These are phyloP conservation scores for Puccinia coronata DNA, from an alignment of 1,284 basidiomycete species.

Conservation along the genomic window DNA sequence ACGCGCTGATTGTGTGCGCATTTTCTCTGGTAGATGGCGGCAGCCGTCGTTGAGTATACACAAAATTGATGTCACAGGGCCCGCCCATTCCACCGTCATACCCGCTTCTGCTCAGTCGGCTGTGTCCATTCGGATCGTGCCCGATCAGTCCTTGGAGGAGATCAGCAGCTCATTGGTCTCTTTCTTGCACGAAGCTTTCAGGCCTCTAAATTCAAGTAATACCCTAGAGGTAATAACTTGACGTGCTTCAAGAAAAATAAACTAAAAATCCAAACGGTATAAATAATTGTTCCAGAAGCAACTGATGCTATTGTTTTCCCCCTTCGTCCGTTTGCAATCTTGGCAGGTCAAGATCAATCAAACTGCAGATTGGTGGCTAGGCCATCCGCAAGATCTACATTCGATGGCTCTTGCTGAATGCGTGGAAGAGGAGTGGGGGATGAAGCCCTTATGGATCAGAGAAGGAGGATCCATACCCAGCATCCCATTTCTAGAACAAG, in stretches of 20 bases:
- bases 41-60: slow-evolving; percentile 54
- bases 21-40: slow-evolving; percentile 51
- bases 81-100: slow-evolving; percentile 75
- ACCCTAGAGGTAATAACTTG: slow-evolving; percentile 65
- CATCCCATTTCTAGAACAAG: slow-evolving; percentile 87
- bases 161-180: slow-evolving; percentile 69
- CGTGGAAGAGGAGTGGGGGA: slow-evolving; percentile 79
- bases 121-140: slow-evolving; percentile 85
- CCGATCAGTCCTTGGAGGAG: slow-evolving; percentile 78
- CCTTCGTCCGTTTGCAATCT: neutral
- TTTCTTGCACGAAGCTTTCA: slow-evolving; percentile 69
- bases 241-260: neutral
- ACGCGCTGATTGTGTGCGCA: slow-evolving; percentile 20
- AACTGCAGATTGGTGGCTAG: slow-evolving; percentile 94
- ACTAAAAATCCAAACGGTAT: neutral
- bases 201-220: slow-evolving; percentile 69
- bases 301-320: neutral
- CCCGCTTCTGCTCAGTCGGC: slow-evolving; percentile 76
- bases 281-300: neutral
- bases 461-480: slow-evolving; percentile 71
- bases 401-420: slow-evolving; percentile 79
- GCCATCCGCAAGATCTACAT: slow-evolving; percentile 76
- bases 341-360: slow-evolving; percentile 74
- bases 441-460: slow-evolving; percentile 79
- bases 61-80: slow-evolving; percentile 54